A percentile compares a stretch with the other conserved stretches of the same genome.
phyloP scores from a whole-genome alignment of 805 yeast genomes.

The Vanderwaltozyma polyspora region DNA sequence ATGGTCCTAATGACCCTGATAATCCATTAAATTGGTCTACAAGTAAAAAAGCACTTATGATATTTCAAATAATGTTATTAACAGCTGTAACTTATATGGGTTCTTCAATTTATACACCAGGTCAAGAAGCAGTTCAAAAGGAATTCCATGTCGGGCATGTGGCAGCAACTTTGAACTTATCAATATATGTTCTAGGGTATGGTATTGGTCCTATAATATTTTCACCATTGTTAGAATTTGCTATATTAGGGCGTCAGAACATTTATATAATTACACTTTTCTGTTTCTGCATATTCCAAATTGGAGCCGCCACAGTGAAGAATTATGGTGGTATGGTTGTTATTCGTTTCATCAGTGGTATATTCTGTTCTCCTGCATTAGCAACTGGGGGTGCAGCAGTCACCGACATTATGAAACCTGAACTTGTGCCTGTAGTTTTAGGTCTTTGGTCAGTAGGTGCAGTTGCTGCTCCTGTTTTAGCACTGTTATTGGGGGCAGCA shows the following conservation, averaged over 20 bases:
- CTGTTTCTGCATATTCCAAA: conserved; percentile 40
- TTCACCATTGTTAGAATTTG: conserved; percentile 48
- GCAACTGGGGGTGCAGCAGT: conserved; percentile 51
- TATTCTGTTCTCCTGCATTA: conserved; percentile 45
- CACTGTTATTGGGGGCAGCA: conserved; percentile 47
- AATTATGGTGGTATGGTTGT: conserved; percentile 42
- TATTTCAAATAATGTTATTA: conserved; percentile 32
- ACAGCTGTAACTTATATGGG: conserved; percentile 46
- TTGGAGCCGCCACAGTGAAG: conserved; percentile 41
- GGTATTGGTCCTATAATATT: conserved; percentile 50
- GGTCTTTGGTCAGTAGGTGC: conserved; percentile 45
- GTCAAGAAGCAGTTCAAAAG: conserved; percentile 31
- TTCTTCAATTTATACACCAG: conserved; percentile 46
- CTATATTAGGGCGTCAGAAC: conserved; percentile 41
- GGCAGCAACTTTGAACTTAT: conserved; percentile 39
- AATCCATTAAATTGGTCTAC: conserved; percentile 48
- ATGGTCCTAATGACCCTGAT: conserved; percentile 37
- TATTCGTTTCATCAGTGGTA: conserved; percentile 42
- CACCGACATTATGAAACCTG: conserved; percentile 36
- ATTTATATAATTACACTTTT: conserved; percentile 38
- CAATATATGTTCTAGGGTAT: conserved; percentile 48
- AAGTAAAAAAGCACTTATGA: conserved; percentile 29
- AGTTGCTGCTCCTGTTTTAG: conserved; percentile 43
- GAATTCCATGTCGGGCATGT: conserved; percentile 36
- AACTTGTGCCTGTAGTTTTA: conserved; percentile 36